Evolutionary conservation across 164 flowering plant genomes (phyloP), one percentile per base, ranked within the genome.

Genomic region (Liriodendron chinense): DNA sequence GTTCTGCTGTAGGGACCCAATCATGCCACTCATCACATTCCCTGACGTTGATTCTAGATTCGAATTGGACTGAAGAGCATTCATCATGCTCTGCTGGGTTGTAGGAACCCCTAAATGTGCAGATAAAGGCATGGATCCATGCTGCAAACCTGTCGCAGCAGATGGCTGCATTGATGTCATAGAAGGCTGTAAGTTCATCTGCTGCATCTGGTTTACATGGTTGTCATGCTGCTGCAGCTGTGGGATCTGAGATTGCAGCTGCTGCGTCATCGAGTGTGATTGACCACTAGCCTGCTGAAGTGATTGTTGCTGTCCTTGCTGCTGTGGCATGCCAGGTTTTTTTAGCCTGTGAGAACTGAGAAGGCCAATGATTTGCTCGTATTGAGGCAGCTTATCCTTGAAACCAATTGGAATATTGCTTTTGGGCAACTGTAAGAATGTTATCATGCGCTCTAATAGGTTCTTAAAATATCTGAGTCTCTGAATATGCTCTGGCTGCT

Each of bases 1-100:
- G 80, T 86, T 91, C 76, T 89, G 98, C 56, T 56, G 75, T 49
- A 72, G 49, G 77, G 88, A 82, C 28, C 84, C 81, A 7, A 79
- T 70, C 59, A 84, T 66, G 76, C 77, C 88, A 78, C 79, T 82
- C 71, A 86, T 26, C 14, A 80, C 71, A 83, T 78, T 89, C 70
- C 88, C 91, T 78, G 91, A 94, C 56, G 93, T 92, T n/a, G 89
- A 73, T 72, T 93, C 96, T 79, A 91, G 59, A 82, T 72, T 88
- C 2, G 93, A 82, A 74, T 81, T 82, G 25, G 88, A 71, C 73
- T 88, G 96, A 70, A 90, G 43, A 14, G 89, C 74, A n/a, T n/a
- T n/a, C 83, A 84, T 77, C 83, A 87, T 78, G 77, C 75, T 89
- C 66, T 85, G 92, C 71, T 86, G 94, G 47, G 88, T 63, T 68